Base-by-base conservation (phyloP, 495 filamentous ascomycete species). In the Tetracladium setigerum region DNA sequence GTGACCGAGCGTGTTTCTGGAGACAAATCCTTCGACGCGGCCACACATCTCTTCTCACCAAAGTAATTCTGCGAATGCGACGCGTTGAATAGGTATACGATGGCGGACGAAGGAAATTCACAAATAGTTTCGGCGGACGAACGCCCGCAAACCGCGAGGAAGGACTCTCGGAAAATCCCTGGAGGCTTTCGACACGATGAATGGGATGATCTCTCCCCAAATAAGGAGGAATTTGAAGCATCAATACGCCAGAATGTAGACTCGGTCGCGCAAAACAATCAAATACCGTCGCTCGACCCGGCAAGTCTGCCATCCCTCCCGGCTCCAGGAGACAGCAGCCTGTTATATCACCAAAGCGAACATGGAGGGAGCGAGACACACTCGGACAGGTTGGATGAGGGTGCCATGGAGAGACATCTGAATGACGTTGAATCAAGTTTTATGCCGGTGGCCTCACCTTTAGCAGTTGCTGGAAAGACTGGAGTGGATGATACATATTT, bases 391-490 rank as follows among this genome's bases (percentile, higher is more conserved):
- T 73, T 83, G 52, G 77, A 83, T 63, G 81, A 84, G 51, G 64
- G 65, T 6, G 75, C 78, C 57, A 77, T 86, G 78, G 70, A 73
- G 42, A 70, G 70, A 46, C 83, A 86, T 60, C 60, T 95, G 47
- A 82, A 86, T 68, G 89, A 95, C 58, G 78, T 92, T 49, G 89
- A 95, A 61, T 94, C 88, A 7, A 94, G 86, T 58, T 94, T 95
- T 53, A 43, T 89, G 33, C 61, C 55, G 36, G 65, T 56, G 30
- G 59, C 56, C 41, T 69, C 69, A 19, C 58, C 55, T 4, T 54
- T 60, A 22, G 65, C 67, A 34, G 50, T 71, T 41, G 56, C 47
- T 13, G 53, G 37, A 10, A 53, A 52, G 17, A 36, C 54, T 15
- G 71, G 70, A 32, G 58, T 58, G 19, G 81, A 85, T 60, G 83